Base-by-base conservation (phyloP, 257 asterid genomes). In the Cynanchum wilfordii region DNA sequence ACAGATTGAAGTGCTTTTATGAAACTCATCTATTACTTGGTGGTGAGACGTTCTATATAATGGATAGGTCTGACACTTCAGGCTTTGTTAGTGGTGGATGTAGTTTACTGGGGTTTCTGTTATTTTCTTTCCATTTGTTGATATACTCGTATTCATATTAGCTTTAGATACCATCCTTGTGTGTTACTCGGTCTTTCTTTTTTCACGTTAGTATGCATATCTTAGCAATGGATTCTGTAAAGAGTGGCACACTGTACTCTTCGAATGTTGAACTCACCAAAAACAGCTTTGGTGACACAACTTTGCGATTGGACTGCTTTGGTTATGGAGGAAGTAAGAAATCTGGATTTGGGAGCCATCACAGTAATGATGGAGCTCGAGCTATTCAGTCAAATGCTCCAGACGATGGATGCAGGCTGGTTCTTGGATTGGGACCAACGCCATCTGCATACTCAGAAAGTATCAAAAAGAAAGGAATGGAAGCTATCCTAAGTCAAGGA, bases 391-490 rank as follows among this genome's bases (percentile, higher is more conserved):
- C 78, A 10, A 86, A 73, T 72, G 74, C 81, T 73, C 85, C 79
- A 3, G 99, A 90, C 74, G 98, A 93, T 71, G 93, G 87, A 27
- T 93, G 95, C 89, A 85, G 85, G 80, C 83, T 93, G 87, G 95
- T 93, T 27, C 97, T 93, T 67, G 98, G 98, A 71, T 74, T 90
- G 76, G 98, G 97, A 65, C 98, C 97, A 4, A 87, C 98, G 0
- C 90, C 97, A 49, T 84, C 87, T 81, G 64, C 88, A 36, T 88
- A 86, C 76, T 84, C 89, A 4, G 86, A 77, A 47, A 72, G 74
- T 80, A 75, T 51, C 60, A 87, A 83, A 76, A 44, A 70, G 49
- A 92, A 85, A 65, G 88, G 86, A 16, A 65, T 64, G 7, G 58
- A 78, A 22, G 67, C 84, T 11, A 19, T 71, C 49, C 45, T 68